Evolutionary conservation across 768 basidiomycete genomes (phyloP).

Genomic region (Rhodotorula diobovata): DNA sequence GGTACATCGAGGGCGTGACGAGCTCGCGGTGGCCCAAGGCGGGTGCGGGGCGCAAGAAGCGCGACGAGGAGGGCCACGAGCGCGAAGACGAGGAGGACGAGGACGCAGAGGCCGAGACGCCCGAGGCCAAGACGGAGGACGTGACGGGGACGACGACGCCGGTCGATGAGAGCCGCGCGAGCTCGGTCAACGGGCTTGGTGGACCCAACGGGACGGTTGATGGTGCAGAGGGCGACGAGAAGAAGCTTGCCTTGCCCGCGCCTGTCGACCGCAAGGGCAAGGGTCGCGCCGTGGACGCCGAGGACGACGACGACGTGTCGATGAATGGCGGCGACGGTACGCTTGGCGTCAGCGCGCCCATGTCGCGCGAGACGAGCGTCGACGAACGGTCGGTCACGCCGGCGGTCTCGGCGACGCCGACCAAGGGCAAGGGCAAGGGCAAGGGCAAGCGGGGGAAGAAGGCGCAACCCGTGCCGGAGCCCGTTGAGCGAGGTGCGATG

Average conservation of each 20-base stretch:
- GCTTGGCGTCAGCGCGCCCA: neutral
- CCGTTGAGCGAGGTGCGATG: slow-evolving; percentile 16
- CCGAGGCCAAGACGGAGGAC: neutral
- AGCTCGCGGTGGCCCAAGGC: slow-evolving; percentile 4
- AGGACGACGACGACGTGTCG: slow-evolving; percentile 5
- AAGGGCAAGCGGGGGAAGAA: neutral
- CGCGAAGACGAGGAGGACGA: neutral
- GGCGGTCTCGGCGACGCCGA: neutral
- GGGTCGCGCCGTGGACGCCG: neutral
- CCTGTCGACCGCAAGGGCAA: slow-evolving; percentile 2
- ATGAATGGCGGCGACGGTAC: neutral
- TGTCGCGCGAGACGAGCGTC: slow-evolving; percentile 15
- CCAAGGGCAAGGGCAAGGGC: neutral
- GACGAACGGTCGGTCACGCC: slow-evolving; percentile 2
- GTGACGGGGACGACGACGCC: slow-evolving; percentile 6
- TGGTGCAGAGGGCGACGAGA: neutral
- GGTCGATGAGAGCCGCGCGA: slow-evolving; percentile 5
- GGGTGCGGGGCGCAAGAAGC: neutral
- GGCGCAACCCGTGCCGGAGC: slow-evolving; percentile 1
- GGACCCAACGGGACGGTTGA: neutral
- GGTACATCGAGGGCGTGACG: slow-evolving; percentile 27
- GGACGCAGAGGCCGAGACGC: neutral
- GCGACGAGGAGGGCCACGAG: neutral
- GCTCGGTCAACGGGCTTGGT: neutral
- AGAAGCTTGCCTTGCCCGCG: neutral